Conservation (phyloP, 495 filamentous ascomycete species). For the Neurospora sp. region DNA sequence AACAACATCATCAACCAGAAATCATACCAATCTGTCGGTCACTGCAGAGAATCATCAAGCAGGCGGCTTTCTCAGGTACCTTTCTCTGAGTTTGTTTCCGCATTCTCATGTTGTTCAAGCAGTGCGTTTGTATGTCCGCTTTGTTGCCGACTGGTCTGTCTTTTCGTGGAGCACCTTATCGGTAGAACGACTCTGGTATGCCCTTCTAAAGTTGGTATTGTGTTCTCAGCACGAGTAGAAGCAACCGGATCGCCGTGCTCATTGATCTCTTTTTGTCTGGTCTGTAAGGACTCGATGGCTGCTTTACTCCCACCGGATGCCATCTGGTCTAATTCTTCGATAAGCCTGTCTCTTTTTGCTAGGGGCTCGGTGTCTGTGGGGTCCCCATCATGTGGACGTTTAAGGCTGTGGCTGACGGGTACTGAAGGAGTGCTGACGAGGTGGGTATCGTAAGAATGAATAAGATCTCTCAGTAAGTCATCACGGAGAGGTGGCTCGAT, state of each 20-base stretch:
- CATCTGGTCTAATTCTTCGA: slow-evolving; percentile 17
- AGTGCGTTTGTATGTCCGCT: not conserved
- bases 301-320: not conserved
- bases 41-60: not conserved
- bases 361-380: slow-evolving; percentile 8
- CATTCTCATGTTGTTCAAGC: not conserved
- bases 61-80: not conserved
- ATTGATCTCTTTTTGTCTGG: not conserved
- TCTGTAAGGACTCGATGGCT: not conserved
- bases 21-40: not conserved
- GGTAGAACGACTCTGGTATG: not conserved
- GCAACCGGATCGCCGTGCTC: not conserved
- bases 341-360: slow-evolving; percentile 20
- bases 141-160: not conserved
- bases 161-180: not conserved
- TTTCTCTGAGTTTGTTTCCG: not conserved
- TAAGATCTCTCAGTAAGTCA: slow-evolving; percentile 17
- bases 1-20: not conserved
- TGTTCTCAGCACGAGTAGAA: not conserved
- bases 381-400: slow-evolving; percentile 16
- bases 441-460: slow-evolving; percentile 3
- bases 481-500: slow-evolving; percentile 9
- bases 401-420: slow-evolving; percentile 5
- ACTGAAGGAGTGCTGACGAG: not conserved
- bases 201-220: not conserved